These are phyloP conservation scores for Rosellinia necatrix DNA, from an alignment of 2,329 filamentous ascomycete genomes.

Conservation along the genomic window DNA sequence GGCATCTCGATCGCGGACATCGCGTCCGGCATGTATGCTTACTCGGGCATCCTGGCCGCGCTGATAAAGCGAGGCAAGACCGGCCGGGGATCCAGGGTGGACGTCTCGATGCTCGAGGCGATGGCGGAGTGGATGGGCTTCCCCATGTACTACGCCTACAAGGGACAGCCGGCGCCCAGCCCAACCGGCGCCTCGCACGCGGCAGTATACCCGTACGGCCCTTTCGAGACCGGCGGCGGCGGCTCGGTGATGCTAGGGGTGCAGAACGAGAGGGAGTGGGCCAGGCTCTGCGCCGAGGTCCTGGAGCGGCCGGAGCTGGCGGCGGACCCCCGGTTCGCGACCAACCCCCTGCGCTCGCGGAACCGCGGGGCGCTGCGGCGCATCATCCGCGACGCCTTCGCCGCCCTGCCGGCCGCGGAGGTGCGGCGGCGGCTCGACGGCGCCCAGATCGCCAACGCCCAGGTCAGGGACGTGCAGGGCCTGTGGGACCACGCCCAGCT, in stretches of 20 bases:
- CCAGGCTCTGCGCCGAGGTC: constrained; percentile 52
- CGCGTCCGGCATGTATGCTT: constrained; percentile 57
- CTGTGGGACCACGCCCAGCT: constrained; percentile 61
- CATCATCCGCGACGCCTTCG: constrained; percentile 52
- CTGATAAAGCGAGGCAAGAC: constrained; percentile 54
- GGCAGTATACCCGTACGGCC: constrained; percentile 61
- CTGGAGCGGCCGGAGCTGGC: constrained; percentile 48
- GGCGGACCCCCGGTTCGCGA: constrained; percentile 52
- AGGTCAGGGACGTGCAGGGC: constrained; percentile 58
- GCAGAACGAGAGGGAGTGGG: constrained; percentile 63
- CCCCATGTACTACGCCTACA: constrained; percentile 57
- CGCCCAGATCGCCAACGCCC: constrained; percentile 59
- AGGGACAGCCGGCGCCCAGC: constrained; percentile 48
- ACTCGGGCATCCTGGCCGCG: constrained; percentile 55
- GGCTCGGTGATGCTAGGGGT: constrained; percentile 60
- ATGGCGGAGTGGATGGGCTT: constrained; percentile 66
- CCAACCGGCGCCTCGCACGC: constrained; percentile 58
- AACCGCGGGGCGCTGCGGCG: constrained; percentile 52
- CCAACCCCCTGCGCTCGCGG: constrained; percentile 50
- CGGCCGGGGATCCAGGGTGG: constrained; percentile 53
- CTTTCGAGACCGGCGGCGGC: constrained; percentile 54
- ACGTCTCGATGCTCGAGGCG: constrained; percentile 62
- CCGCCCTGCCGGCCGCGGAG: constrained; percentile 44
- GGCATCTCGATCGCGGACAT: constrained; percentile 61
- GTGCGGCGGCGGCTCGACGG: constrained; percentile 50